Evolutionary conservation across 805 yeast genomes (phyloP).

Genomic region (Zygoascus flipseniorum): DNA sequence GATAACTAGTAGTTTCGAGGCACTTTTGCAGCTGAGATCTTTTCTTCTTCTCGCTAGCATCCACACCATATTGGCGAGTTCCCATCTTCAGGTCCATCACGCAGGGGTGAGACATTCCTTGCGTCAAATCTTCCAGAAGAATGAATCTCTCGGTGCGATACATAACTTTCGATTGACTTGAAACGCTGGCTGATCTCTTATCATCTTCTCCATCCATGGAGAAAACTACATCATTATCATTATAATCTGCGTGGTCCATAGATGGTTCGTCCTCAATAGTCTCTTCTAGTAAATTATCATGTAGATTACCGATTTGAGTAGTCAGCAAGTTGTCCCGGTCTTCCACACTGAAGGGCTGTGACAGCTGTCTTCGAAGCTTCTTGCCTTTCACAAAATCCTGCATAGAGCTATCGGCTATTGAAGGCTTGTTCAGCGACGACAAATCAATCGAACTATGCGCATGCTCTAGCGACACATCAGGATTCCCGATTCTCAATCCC

Average conservation of each 20-base stretch:
- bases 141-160: constrained; percentile 74
- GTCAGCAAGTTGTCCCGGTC: background rate
- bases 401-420: background rate
- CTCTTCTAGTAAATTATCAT: background rate
- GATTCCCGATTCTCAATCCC: background rate
- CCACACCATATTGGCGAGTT: constrained; percentile 96
- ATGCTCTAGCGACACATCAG: background rate
- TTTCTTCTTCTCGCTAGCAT: constrained; percentile 65
- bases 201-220: constrained; percentile 13
- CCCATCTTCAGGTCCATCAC: constrained; percentile 97
- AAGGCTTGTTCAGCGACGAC: background rate
- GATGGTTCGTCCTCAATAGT: background rate
- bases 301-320: background rate
- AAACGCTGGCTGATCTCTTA: background rate
- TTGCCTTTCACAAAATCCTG: background rate
- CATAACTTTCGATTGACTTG: constrained; percentile 10
- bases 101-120: constrained; percentile 75
- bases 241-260: background rate
- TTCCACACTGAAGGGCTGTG: background rate
- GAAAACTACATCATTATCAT: constrained; percentile 9
- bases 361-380: background rate
- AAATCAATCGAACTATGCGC: background rate
- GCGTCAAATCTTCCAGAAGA: constrained; percentile 81
- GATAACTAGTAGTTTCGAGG: constrained; percentile 65
- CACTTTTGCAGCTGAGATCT: constrained; percentile 79